Conservation (phyloP, 257 asterid species). For the Jasminum sambac region DNA sequence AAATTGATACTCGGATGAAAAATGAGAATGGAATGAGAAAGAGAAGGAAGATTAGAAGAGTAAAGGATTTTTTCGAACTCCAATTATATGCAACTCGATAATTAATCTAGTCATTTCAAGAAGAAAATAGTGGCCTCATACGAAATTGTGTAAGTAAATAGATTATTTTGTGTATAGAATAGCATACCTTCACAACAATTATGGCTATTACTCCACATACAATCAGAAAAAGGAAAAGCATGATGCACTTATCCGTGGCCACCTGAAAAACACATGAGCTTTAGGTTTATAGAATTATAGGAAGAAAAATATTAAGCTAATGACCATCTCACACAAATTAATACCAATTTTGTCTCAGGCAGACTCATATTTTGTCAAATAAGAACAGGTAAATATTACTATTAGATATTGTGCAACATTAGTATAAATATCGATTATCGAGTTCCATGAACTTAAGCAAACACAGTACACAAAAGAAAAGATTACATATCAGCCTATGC, state of each 20-base stretch:
- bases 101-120: background rate
- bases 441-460: background rate
- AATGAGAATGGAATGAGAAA: too few species aligned
- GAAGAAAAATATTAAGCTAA: slow-evolving; percentile 13
- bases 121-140: background rate
- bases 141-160: background rate
- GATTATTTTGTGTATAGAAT: background rate
- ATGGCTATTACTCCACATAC: slow-evolving; percentile 90
- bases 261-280: slow-evolving; percentile 54
- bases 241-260: slow-evolving; percentile 95
- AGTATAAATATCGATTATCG: slow-evolving; percentile 2
- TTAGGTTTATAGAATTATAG: slow-evolving; percentile 17
- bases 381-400: slow-evolving; percentile 7
- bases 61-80: background rate
- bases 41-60: too few species aligned
- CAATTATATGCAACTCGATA: background rate
- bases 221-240: slow-evolving; percentile 81
- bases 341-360: background rate
- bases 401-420: slow-evolving; percentile 9
- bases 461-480: slow-evolving; percentile 9
- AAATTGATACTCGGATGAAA: too few species aligned
- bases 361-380: slow-evolving; percentile 3
- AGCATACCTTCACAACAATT: slow-evolving; percentile 78
- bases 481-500: slow-evolving; percentile 2
- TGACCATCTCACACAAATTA: background rate